These are phyloP conservation scores for Mortierella sp. DNA, from an alignment of 371 early-diverging fungal genomes.

Conservation along the genomic window DNA sequence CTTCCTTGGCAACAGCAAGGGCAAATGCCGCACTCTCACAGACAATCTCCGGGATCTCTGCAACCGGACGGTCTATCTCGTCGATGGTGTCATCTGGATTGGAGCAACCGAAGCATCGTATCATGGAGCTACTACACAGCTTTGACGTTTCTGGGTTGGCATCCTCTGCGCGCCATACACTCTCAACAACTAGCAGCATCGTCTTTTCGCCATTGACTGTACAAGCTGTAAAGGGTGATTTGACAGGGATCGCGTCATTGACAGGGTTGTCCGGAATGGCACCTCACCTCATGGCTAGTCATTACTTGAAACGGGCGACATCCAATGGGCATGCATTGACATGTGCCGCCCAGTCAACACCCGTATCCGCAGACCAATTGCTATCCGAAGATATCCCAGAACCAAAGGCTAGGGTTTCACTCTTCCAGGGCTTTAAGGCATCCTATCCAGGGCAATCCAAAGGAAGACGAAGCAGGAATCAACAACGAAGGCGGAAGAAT, in stretches of 20 bases:
- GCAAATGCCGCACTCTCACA: slow-evolving; percentile 46
- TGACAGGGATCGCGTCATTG: slow-evolving; percentile 47
- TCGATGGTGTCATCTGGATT: slow-evolving; percentile 46
- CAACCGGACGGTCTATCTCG: slow-evolving; percentile 41
- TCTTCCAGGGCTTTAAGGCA: slow-evolving; percentile 73
- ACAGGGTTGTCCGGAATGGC: slow-evolving; percentile 54
- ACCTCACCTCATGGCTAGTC: slow-evolving; percentile 55
- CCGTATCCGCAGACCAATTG: slow-evolving; percentile 53
- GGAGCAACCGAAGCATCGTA: slow-evolving; percentile 40
- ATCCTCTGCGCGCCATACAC: slow-evolving; percentile 43
- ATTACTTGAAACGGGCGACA: slow-evolving; percentile 44
- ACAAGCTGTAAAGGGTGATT: slow-evolving; percentile 56
- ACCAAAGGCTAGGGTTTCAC: slow-evolving; percentile 64
- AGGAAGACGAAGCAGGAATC: slow-evolving; percentile 49
- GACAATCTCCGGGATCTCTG: slow-evolving; percentile 44
- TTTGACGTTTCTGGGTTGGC: slow-evolving; percentile 48
- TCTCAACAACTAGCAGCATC: slow-evolving; percentile 54
- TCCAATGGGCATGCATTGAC: slow-evolving; percentile 49
- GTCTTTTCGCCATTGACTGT: slow-evolving; percentile 55
- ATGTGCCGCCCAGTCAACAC: slow-evolving; percentile 41
- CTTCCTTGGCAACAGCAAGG: slow-evolving; percentile 6
- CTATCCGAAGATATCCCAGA: slow-evolving; percentile 71
- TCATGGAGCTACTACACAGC: slow-evolving; percentile 44
- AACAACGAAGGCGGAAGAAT: slow-evolving; percentile 59
- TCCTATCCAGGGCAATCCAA: slow-evolving; percentile 64